A percentile compares a stretch with the other conserved stretches of the same genome.
Evolutionary conservation across 345 rosid species (phyloP).

Genomic region (Eutrema japonicum): DNA sequence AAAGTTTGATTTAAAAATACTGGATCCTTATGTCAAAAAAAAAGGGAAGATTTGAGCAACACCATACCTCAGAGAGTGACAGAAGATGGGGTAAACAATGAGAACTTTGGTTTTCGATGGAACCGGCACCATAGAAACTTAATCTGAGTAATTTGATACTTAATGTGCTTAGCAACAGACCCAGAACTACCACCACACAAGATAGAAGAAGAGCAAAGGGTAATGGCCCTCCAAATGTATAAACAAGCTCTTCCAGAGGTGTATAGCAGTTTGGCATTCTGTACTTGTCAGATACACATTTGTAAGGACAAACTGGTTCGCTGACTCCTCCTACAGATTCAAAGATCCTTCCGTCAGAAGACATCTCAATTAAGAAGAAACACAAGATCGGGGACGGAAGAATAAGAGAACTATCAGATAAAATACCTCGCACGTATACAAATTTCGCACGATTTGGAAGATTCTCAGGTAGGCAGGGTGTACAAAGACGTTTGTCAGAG

Average conservation of each 20-base stretch:
- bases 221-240: slow-evolving; percentile 95
- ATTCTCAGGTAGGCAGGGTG: slow-evolving; percentile 73
- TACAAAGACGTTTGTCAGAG: slow-evolving; percentile 82
- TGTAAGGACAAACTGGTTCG: slow-evolving; percentile 73
- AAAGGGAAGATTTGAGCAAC: slow-evolving; percentile 15
- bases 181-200: slow-evolving; percentile 67
- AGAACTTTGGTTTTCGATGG: slow-evolving; percentile 66
- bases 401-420: slow-evolving; percentile 12
- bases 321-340: slow-evolving; percentile 80
- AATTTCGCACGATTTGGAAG: slow-evolving; percentile 88
- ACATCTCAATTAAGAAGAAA: slow-evolving; percentile 28
- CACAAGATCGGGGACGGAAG: slow-evolving; percentile 28
- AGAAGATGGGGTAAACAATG: slow-evolving; percentile 84
- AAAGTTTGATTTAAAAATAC: slow-evolving; percentile 23
- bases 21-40: slow-evolving; percentile 16
- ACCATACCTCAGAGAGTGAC: slow-evolving; percentile 83
- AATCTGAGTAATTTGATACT: slow-evolving; percentile 74
- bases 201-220: slow-evolving; percentile 77
- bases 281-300: slow-evolving; percentile 87
- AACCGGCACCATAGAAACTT: slow-evolving; percentile 58
- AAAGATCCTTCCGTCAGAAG: slow-evolving; percentile 37
- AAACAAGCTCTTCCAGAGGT: slow-evolving; percentile 91
- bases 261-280: slow-evolving; percentile 96
- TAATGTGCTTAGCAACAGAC: slow-evolving; percentile 68
- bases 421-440: slow-evolving; percentile 80